Conservation (phyloP, 2,329 filamentous ascomycete genomes). For the Monosporascus cannonballus region DNA sequence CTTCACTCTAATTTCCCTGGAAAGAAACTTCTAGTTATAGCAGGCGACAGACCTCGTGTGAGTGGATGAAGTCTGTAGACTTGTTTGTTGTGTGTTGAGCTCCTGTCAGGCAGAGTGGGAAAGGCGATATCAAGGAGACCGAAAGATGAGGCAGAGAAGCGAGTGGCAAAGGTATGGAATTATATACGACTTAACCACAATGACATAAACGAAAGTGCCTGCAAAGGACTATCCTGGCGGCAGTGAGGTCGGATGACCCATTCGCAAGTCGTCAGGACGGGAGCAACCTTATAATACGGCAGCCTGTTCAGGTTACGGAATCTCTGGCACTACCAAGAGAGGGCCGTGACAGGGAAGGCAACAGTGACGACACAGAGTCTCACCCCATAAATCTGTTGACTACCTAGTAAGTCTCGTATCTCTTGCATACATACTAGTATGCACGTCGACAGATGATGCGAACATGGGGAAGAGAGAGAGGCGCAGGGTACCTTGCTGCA, state of each 20-base stretch:
- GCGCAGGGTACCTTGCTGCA: conserved; percentile 7
- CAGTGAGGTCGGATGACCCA: background rate
- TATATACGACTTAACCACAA: conserved; percentile 6
- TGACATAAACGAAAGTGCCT: conserved; percentile 15
- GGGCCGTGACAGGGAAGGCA: conserved; percentile 19
- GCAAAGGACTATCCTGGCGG: conserved; percentile 15
- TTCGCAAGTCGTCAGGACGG: conserved; percentile 11
- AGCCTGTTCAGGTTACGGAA: conserved; percentile 27
- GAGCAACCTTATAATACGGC: conserved; percentile 48
- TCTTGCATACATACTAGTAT: conserved; percentile 14
- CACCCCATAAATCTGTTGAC: conserved; percentile 20
- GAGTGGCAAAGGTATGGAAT: background rate
- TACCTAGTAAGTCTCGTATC: conserved; percentile 14
- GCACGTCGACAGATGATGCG: conserved; percentile 7
- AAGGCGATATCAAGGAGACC: background rate
- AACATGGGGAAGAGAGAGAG: conserved; percentile 1
- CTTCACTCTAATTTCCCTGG: background rate
- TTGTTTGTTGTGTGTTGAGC: background rate
- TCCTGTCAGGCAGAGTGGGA: background rate
- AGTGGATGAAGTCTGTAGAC: background rate
- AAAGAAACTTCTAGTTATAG: background rate
- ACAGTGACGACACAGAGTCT: conserved; percentile 22
- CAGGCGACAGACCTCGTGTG: background rate
- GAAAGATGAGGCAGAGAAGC: background rate
- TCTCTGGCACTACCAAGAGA: conserved; percentile 5